Percentiles rank a stretch among this genome's conserved stretches.
Evolutionary conservation across 2,329 filamentous ascomycete genomes (phyloP).

Genomic region (Didymella exigua): DNA sequence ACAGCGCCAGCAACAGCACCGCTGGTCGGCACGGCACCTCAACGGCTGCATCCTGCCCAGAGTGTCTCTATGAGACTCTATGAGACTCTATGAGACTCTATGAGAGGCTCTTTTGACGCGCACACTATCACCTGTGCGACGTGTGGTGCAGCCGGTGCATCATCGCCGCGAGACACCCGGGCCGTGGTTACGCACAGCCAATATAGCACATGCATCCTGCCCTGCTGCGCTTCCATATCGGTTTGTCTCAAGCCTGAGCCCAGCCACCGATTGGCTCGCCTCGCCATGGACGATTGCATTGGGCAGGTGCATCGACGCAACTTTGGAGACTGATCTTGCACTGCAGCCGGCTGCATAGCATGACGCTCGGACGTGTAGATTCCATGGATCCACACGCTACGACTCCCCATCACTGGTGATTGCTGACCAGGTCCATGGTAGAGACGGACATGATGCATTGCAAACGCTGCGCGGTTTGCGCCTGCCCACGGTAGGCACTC

Average conservation of each 20-base stretch:
- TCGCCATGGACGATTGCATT: not conserved
- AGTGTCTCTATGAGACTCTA: not conserved
- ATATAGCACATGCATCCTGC: slow-evolving; percentile 26
- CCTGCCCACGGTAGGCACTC: not conserved
- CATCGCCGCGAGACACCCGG: slow-evolving; percentile 14
- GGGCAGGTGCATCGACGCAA: not conserved
- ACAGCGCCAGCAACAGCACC: not conserved
- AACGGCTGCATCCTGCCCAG: slow-evolving; percentile 2
- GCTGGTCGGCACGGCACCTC: not conserved
- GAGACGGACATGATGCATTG: not conserved
- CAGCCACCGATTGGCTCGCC: not conserved
- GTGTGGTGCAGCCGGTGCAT: slow-evolving; percentile 7
- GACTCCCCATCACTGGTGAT: not conserved
- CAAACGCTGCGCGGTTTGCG: not conserved
- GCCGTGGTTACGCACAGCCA: slow-evolving; percentile 32
- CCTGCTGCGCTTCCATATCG: slow-evolving; percentile 5
- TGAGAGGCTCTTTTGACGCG: not conserved
- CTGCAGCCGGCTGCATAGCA: not conserved
- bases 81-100: too few relatives aligned
- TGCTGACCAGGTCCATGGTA: not conserved
- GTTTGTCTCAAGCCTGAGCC: not conserved
- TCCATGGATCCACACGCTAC: not conserved
- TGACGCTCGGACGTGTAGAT: not conserved
- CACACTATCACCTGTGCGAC: slow-evolving; percentile 6
- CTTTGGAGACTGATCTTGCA: not conserved